Conservation (phyloP, 331 rosid species). For the Acacia pycnantha region DNA sequence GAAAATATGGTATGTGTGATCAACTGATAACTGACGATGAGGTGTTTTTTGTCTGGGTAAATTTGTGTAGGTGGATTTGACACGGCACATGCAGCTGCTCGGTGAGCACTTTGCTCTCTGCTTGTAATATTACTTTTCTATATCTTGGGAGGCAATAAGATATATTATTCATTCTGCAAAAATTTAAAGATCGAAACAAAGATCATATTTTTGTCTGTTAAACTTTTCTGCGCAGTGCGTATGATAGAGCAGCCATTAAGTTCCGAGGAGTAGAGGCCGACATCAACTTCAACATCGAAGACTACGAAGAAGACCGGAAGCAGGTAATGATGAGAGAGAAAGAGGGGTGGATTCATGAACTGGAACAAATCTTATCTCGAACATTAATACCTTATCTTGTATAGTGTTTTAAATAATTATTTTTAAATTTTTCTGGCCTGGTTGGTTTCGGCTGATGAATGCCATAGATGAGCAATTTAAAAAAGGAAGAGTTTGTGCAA, state of each 20-base stretch:
- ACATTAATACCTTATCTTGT: slow-evolving; percentile 29
- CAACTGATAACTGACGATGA: slow-evolving; percentile 1
- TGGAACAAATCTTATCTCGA: not conserved
- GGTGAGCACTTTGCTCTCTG: slow-evolving; percentile 57
- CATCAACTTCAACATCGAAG: slow-evolving; percentile 84
- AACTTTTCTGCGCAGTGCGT: slow-evolving; percentile 57
- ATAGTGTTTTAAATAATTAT: not conserved
- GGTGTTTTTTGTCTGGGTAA: slow-evolving; percentile 39
- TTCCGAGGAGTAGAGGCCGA: slow-evolving; percentile 94
- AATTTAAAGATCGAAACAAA: not conserved
- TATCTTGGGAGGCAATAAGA: not conserved
- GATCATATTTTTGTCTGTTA: not conserved
- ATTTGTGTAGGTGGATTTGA: slow-evolving; percentile 91
- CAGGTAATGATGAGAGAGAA: slow-evolving; percentile 50
- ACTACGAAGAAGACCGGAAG: slow-evolving; percentile 89
- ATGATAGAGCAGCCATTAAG: slow-evolving; percentile 97
- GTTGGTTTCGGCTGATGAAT: not conserved
- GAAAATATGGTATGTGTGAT: not conserved
- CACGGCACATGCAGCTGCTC: slow-evolving; percentile 99
- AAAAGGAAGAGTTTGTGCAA: slow-evolving; percentile 96
- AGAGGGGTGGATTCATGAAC: not conserved
- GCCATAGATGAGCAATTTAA: slow-evolving; percentile 83
- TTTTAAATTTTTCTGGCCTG: not conserved
- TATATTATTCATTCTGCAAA: not conserved
- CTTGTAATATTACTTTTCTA: slow-evolving; percentile 28